Evolutionary conservation across 1,284 basidiomycete species (phyloP), one percentile per base, ranked within the genome.

Genomic region (Trametes hirsuta): DNA sequence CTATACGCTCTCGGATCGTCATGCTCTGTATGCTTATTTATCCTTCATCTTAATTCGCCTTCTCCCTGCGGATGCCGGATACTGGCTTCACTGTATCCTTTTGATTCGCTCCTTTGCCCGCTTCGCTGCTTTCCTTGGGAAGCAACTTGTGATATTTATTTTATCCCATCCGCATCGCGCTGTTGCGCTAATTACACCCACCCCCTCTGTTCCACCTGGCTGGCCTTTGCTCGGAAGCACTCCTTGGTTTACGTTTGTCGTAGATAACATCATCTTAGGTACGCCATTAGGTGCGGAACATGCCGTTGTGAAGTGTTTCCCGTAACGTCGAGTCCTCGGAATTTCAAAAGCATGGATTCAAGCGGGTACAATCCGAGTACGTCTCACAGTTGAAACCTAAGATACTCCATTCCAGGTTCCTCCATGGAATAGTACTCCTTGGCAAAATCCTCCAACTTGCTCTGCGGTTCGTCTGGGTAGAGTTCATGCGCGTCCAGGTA

Each of bases 401-500:
- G 4, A 30, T 30, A 30, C 30, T 30, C 30, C 30, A 30, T 30
- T 4, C 30, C 30, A 30, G 30, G 30, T 8, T 30, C 30, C 30
- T 30, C 30, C 8, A 30, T 4, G 4, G 30, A 4, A 30, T 68
- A 68, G 39, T 59, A 68, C 45, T 56, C 39, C 51, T 57, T 62
- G 24, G 63, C 65, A 34, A 39, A 65, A 9, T 70, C 64, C 57
- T 64, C 64, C 9, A 71, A 30, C 14, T 44, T 57, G 1, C 18
- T 47, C 25, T 58, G 50, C n/a, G 57, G 41, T 15, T 65, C 54
- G 50, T 69, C 68, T 0, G 68, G 65, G 39, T 71, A 71, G 34
- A 71, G 56, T 51, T 67, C 65, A 35, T 58, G 48, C 18, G 58
- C 67, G 40, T 69, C 66, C 10, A 71, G 60, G 14, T 66, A 66